Evolutionary conservation across 306 rosid genomes (phyloP).

Genomic region (Trichosanthes cucumerina): DNA sequence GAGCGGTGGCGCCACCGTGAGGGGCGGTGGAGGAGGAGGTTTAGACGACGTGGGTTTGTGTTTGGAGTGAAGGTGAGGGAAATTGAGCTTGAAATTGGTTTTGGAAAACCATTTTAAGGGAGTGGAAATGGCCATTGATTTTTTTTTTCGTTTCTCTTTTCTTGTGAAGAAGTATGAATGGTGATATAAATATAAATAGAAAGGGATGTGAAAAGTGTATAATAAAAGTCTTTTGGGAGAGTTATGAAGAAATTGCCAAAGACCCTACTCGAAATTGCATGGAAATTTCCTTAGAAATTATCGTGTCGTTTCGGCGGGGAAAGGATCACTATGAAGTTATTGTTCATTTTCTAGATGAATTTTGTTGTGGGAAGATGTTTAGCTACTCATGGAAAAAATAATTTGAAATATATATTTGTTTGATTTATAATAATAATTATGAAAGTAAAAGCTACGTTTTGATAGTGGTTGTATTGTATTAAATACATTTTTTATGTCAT

Average conservation of each 20-base stretch:
- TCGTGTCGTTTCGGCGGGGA: neutral
- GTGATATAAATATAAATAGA: neutral
- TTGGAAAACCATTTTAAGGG: conserved; percentile 5
- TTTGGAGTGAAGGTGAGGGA: neutral
- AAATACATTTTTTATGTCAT: too few relatives aligned
- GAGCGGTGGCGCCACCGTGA: neutral
- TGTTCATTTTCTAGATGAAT: neutral
- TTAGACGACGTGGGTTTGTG: neutral
- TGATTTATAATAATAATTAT: neutral
- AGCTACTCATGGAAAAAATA: neutral
- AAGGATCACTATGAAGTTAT: neutral
- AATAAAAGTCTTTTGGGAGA: neutral
- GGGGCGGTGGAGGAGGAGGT: neutral
- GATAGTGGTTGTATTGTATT: neutral
- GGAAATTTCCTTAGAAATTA: conserved; percentile 2
- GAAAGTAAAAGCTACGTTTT: neutral
- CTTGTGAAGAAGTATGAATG: neutral
- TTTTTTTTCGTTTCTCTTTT: neutral
- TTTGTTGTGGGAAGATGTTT: neutral
- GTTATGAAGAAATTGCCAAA: neutral
- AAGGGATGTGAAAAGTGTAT: neutral
- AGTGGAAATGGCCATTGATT: neutral
- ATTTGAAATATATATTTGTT: neutral
- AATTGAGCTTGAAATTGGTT: neutral
- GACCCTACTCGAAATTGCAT: conserved; percentile 2